Percentiles rank a stretch among this genome's conserved stretches.
Conservation (phyloP, 2,329 filamentous ascomycete species). For the Aphanoascus verrucosus region DNA sequence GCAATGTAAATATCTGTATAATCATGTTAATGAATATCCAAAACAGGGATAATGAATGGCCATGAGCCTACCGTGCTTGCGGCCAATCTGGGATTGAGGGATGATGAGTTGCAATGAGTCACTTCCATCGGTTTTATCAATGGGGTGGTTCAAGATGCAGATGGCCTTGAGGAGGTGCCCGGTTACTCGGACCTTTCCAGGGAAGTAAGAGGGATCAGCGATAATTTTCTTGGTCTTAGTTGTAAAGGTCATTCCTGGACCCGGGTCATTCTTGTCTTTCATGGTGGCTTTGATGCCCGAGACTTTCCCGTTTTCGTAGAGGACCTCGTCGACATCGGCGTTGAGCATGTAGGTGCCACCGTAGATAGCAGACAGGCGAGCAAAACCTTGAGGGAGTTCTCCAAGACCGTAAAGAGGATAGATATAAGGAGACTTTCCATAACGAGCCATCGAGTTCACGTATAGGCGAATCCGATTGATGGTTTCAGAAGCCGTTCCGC, state of each 20-base stretch:
- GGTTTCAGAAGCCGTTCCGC: constrained; percentile 67
- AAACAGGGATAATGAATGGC: background rate
- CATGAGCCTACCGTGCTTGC: constrained; percentile 71
- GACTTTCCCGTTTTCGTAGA: constrained; percentile 74
- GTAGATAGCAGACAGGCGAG: constrained; percentile 94
- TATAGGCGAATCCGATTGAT: constrained; percentile 91
- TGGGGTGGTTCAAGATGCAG: constrained; percentile 91
- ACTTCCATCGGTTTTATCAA: constrained; percentile 75
- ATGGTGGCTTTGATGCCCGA: constrained; percentile 95
- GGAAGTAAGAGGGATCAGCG: constrained; percentile 94
- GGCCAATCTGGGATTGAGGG: constrained; percentile 90
- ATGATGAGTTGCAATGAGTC: constrained; percentile 95
- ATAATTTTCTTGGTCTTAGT: constrained; percentile 95
- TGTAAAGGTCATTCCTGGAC: constrained; percentile 74
- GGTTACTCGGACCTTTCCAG: constrained; percentile 72
- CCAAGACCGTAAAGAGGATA: constrained; percentile 96
- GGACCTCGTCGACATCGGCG: constrained; percentile 79
- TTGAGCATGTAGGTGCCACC: constrained; percentile 99
- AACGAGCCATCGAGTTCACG: constrained; percentile 92
- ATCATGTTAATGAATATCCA: background rate
- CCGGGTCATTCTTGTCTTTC: constrained; percentile 67
- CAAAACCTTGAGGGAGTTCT: constrained; percentile 95
- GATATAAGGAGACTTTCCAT: constrained; percentile 98
- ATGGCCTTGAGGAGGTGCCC: constrained; percentile 93
- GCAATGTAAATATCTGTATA: constrained; percentile 83